Evolutionary conservation across 495 filamentous ascomycete species (phyloP).

Genomic region (Xylaria nigripes): DNA sequence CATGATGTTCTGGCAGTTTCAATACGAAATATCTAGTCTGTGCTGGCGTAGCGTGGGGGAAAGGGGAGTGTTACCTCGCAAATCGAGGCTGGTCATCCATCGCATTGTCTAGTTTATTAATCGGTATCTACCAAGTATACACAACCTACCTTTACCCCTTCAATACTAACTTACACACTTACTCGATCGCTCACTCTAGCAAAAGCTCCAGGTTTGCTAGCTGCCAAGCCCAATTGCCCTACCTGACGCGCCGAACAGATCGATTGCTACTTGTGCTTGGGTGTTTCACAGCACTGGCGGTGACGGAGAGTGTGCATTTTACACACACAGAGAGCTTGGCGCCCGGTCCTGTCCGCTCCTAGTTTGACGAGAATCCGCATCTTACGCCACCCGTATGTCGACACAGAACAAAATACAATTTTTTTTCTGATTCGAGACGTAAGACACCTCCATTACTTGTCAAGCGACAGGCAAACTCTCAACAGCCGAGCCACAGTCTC

Average conservation of each 20-base stretch:
- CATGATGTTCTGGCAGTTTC: no score
- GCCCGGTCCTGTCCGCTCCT: neutral
- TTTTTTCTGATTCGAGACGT: slow-evolving; percentile 1
- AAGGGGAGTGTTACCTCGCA: no score
- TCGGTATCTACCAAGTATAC: no score
- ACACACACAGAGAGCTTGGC: slow-evolving; percentile 11
- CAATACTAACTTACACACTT: neutral
- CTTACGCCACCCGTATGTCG: slow-evolving; percentile 1
- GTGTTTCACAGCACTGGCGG: slow-evolving; percentile 14
- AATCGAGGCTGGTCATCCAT: no score
- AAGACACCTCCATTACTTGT: neutral
- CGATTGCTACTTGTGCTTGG: slow-evolving; percentile 7
- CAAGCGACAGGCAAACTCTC: neutral
- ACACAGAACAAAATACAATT: neutral
- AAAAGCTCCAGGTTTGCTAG: slow-evolving; percentile 2
- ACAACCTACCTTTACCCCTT: no score
- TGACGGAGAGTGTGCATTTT: slow-evolving; percentile 4
- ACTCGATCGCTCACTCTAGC: neutral
- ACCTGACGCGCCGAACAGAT: slow-evolving; percentile 10
- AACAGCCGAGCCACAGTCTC: neutral
- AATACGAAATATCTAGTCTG: no score
- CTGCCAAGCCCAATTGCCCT: slow-evolving; percentile 14
- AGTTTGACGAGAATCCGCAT: slow-evolving; percentile 1
- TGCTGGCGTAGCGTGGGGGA: no score
- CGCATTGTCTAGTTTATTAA: no score